A percentile compares a stretch with the other conserved stretches of the same genome.
Conservation (phyloP, 306 rosid species). For the Prunus davidiana region DNA sequence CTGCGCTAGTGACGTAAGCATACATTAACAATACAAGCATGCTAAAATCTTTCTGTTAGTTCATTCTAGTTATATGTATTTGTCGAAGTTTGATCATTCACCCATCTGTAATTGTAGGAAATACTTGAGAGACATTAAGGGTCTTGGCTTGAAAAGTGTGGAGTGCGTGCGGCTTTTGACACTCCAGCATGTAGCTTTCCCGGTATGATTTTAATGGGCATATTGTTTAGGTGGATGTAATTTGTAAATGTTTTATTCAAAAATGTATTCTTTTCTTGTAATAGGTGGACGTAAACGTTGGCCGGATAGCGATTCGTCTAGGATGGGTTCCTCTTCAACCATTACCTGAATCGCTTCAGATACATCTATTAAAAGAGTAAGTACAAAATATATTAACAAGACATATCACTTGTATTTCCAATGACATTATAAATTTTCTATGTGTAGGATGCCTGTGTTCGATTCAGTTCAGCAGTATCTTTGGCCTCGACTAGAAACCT, state of each 20-base stretch:
- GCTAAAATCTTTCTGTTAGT: background rate
- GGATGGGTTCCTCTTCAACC: conserved; percentile 90
- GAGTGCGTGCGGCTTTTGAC: conserved; percentile 74
- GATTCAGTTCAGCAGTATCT: conserved; percentile 65
- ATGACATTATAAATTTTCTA: background rate
- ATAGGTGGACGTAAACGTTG: conserved; percentile 85
- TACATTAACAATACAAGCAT: background rate
- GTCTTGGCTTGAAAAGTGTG: conserved; percentile 74
- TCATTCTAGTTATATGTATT: background rate
- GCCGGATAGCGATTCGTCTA: conserved; percentile 64
- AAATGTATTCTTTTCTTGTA: background rate
- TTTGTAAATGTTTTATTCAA: background rate
- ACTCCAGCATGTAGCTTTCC: conserved; percentile 61
- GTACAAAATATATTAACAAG: conserved; percentile 12
- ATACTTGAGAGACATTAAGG: conserved; percentile 44
- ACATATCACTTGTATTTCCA: background rate
- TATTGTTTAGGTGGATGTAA: background rate
- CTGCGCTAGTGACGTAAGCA: conserved; percentile 39
- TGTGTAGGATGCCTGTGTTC: conserved; percentile 49
- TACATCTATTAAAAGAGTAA: conserved; percentile 59
- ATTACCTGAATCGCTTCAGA: conserved; percentile 49
- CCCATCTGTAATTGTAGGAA: conserved; percentile 32
- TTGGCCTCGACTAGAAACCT: conserved; percentile 58
- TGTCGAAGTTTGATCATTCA: background rate
- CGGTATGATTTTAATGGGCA: conserved; percentile 36